These are phyloP conservation scores for Penicillium freii DNA, from an alignment of 2,329 filamentous ascomycete genomes.

Conservation along the genomic window DNA sequence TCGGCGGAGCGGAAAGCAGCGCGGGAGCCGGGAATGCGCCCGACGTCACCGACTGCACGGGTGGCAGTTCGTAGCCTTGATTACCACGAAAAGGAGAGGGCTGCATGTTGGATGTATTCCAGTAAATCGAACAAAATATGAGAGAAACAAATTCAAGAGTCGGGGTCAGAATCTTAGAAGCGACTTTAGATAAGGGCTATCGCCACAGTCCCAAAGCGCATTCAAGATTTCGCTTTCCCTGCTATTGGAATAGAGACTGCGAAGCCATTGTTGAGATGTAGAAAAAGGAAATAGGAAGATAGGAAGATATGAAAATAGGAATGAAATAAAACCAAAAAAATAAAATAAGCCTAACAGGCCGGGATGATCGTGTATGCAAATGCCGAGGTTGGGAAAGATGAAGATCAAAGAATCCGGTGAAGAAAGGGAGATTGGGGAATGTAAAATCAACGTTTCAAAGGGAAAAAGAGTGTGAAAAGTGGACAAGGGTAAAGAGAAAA, in stretches of 20 bases:
- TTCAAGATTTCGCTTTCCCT: background rate
- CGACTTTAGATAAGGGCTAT: conserved; percentile 2
- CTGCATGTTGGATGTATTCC: conserved; percentile 29
- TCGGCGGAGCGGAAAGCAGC: conserved; percentile 39
- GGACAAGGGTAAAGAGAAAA: background rate
- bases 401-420: conserved; percentile 24
- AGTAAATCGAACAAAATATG: background rate
- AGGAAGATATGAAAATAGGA: background rate
- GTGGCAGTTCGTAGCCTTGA: conserved; percentile 34
- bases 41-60: conserved; percentile 38
- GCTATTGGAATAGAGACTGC: background rate
- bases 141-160: background rate
- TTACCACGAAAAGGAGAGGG: conserved; percentile 33
- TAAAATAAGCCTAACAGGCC: background rate
- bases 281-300: background rate
- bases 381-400: conserved; percentile 24
- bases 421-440: conserved; percentile 11
- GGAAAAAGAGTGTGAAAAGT: background rate
- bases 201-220: conserved; percentile 1
- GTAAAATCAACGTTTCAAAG: conserved; percentile 1
- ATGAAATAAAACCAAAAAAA: background rate
- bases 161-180: background rate
- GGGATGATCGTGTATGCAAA: conserved; percentile 15
- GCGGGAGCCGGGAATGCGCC: conserved; percentile 31
- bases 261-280: conserved; percentile 5